Percentiles rank a stretch among this genome's conserved stretches.
These are phyloP conservation scores for Xylaria sp. DNA, from an alignment of 2,329 filamentous ascomycete genomes.

Conservation along the genomic window DNA sequence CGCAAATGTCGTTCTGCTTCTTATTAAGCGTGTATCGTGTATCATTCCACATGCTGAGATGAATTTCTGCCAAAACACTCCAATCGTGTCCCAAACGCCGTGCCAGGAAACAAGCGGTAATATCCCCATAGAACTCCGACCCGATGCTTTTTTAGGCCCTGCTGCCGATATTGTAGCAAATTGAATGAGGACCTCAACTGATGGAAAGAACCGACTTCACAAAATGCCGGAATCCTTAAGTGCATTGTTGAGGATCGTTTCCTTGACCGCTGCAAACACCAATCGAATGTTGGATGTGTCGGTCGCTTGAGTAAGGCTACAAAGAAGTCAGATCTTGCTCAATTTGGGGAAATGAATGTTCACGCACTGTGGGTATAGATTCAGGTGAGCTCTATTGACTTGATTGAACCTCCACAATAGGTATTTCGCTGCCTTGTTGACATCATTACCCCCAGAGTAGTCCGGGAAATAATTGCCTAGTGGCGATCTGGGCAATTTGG, in stretches of 20 bases:
- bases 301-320: slow-evolving; percentile 94
- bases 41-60: slow-evolving; percentile 34
- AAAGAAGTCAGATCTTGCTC: slow-evolving; percentile 30
- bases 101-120: slow-evolving; percentile 35
- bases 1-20: slow-evolving; percentile 19
- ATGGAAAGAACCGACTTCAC: slow-evolving; percentile 50
- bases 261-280: slow-evolving; percentile 97
- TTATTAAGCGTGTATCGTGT: slow-evolving; percentile 27
- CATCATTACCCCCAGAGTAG: slow-evolving; percentile 96
- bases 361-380: slow-evolving; percentile 95
- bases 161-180: slow-evolving; percentile 28
- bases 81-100: slow-evolving; percentile 39
- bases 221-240: slow-evolving; percentile 98
- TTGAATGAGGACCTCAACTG: slow-evolving; percentile 21
- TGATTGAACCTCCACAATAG: slow-evolving; percentile 98
- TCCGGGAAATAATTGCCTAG: slow-evolving; percentile 96
- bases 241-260: slow-evolving; percentile 97
- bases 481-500: slow-evolving; percentile 88
- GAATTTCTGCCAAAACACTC: slow-evolving; percentile 33
- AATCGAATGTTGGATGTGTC: slow-evolving; percentile 98
- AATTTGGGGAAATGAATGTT: background rate
- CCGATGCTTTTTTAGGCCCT: slow-evolving; percentile 38
- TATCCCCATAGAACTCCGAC: slow-evolving; percentile 36
- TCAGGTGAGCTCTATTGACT: slow-evolving; percentile 93
- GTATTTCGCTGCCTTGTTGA: slow-evolving; percentile 98